Base-by-base conservation (phyloP, 2,329 filamentous ascomycete genomes). In the Nothophaeocryptopus gaeumannii region DNA sequence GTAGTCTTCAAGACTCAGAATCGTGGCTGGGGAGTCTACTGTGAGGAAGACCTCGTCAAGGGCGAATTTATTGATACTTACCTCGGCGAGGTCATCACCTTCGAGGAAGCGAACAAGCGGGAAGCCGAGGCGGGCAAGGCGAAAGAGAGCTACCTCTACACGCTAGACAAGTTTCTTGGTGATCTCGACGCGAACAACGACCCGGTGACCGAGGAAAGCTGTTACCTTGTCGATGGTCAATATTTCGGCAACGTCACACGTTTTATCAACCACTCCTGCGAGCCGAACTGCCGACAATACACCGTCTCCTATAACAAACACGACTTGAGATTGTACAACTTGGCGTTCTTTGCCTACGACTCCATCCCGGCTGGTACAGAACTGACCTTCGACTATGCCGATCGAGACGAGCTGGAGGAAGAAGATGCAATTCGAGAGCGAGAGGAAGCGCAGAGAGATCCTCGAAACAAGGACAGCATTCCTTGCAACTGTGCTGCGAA, bases 1-100 rank as follows among this genome's bases (percentile, higher is more conserved):
- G 82, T 90, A 60, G 88, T 95, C 13, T 93, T 93, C 67, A 82
- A 84, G 46, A 92, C 89, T 0, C 58, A 64, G 2, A 76, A 83
- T n/a, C 81, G 88, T 39, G 89, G 89, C 31, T 95, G 88, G 89
- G 89, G 85, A 30, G 79, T 95, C 0, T 78, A 82, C 7, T 84
- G 83, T 52, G 78, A 78, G 3, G 74, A 84, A 2, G 74, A 82
- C 14, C 79, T 95, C 2, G 78, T 79, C 47, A 76, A 78, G 55
- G 89, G 89, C 2, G 86, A 91, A 58, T 93, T 90, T 60, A 81
- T 95, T 35, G 89, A 92, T 64, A 80, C 79, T 7, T 95, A 93
- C 62, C 76, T 90, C 7, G 88, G 89, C 10, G 75, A 78, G 51
- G 67, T 78, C 14, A 74, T 78, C 41, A 77, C 74, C 0, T 69